Evolutionary conservation across 1,284 basidiomycete species (phyloP).

Genomic region (Testicularia cyperi): DNA sequence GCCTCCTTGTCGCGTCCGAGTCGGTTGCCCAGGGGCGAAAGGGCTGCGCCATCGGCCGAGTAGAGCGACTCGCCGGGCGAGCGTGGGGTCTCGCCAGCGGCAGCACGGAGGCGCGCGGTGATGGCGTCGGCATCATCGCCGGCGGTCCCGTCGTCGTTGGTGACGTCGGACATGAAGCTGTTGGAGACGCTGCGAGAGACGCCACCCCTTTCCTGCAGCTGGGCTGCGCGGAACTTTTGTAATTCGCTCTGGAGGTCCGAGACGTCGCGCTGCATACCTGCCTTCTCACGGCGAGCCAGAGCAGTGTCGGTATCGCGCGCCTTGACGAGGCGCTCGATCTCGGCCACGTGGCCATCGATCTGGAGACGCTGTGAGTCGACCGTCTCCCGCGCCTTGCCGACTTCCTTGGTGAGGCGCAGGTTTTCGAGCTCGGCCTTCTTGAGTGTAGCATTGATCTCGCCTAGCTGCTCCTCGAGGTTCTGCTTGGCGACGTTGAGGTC

Average conservation of each 20-base stretch:
- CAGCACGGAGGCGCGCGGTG: conserved; percentile 14
- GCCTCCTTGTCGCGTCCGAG: conserved; percentile 42
- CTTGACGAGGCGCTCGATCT: conserved; percentile 74
- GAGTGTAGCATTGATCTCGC: conserved; percentile 69
- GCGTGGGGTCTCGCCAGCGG: conserved; percentile 22
- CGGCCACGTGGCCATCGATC: conserved; percentile 71
- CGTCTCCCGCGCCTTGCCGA: conserved; percentile 73
- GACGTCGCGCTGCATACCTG: conserved; percentile 85
- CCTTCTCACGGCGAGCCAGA: conserved; percentile 80
- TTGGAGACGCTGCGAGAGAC: conserved; percentile 37
- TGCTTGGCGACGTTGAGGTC: conserved; percentile 91
- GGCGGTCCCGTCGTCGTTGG: conserved; percentile 19
- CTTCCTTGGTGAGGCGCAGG: conserved; percentile 74
- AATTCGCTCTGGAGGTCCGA: conserved; percentile 81
- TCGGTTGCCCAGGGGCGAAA: conserved; percentile 35
- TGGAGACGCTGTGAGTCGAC: conserved; percentile 85
- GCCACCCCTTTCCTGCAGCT: conserved; percentile 17
- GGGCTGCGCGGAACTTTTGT: conserved; percentile 47
- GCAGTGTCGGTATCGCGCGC: conserved; percentile 91
- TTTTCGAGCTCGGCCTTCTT: conserved; percentile 79
- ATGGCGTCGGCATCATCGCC: conserved; percentile 24
- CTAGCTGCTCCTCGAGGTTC: conserved; percentile 74
- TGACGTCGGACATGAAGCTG: conserved; percentile 38
- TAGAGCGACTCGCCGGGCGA: conserved; percentile 35
- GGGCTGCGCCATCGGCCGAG: conserved; percentile 30